phyloP scores from a whole-genome alignment of 345 rosid genomes.

The Combretum micranthum region DNA sequence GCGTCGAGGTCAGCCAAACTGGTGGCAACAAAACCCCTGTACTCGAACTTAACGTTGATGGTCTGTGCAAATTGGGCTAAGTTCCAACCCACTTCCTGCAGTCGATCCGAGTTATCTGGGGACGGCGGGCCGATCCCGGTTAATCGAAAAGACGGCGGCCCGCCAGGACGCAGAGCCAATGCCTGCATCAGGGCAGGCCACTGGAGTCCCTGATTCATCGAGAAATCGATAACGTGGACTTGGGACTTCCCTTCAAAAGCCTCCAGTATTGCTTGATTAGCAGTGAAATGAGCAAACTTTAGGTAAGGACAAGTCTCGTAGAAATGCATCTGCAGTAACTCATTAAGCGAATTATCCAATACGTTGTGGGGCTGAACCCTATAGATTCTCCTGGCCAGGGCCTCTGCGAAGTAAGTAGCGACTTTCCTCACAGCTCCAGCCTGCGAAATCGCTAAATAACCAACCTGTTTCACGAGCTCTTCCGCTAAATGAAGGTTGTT shows the following conservation, averaged over 20 bases:
- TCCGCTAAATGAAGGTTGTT: conserved; percentile 44
- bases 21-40: conserved; percentile 67
- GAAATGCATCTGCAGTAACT: conserved; percentile 74
- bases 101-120: conserved; percentile 44
- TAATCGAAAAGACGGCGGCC: conserved; percentile 65
- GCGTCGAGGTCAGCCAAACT: conserved; percentile 80
- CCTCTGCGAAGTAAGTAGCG: conserved; percentile 78
- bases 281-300: conserved; percentile 79
- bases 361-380: conserved; percentile 31
- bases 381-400: conserved; percentile 66
- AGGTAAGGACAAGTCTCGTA: conserved; percentile 85
- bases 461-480: conserved; percentile 62
- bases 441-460: conserved; percentile 49
- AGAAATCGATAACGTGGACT: conserved; percentile 68
- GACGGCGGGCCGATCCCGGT: conserved; percentile 83
- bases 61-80: conserved; percentile 72
- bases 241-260: conserved; percentile 56
- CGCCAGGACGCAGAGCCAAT: conserved; percentile 61
- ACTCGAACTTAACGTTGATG: conserved; percentile 63
- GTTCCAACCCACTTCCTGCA: conserved; percentile 70
- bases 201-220: conserved; percentile 70
- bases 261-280: conserved; percentile 78
- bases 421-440: conserved; percentile 76
- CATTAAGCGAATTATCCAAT: conserved; percentile 39
- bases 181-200: conserved; percentile 95